Evolutionary conservation across 2,329 filamentous ascomycete genomes (phyloP), one percentile per base, ranked within the genome.

Genomic region (Beauveria pseudobassiana): DNA sequence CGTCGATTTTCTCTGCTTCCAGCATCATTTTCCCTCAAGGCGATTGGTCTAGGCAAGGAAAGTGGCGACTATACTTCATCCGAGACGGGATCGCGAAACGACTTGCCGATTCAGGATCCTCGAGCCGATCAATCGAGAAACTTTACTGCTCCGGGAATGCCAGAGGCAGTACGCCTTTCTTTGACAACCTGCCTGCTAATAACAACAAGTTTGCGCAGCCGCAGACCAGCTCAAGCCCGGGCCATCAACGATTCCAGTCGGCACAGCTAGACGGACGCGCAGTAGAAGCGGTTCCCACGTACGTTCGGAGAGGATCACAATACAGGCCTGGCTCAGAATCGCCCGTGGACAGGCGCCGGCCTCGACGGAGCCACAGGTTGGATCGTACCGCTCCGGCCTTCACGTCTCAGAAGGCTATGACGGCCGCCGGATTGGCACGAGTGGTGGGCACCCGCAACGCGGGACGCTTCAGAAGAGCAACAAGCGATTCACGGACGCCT

Each of bases 401-500:
- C 67, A 73, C 3, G 76, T 77, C 8, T 76, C 76, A 0, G 80
- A 80, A 56, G 75, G 73, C 28, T 76, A 75, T 43, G 76, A 78
- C 30, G 72, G 70, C 46, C 76, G 75, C 51, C 74, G 75, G 53
- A 66, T 75, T 5, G 71, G 71, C 46, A 76, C 67, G 60, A 70
- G 69, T 46, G 63, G 68, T n/a, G 64, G 64, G 55, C 73, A 70
- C 68, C 75, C 72, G 68, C 77, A 68, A 63, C 80, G 71, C 16
- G 85, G 82, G 40, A 85, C 90, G 12, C 77, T 95, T 51, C 89
- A 95, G 69, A 96, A 96, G 77, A 88, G 87, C 73, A 89, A 89
- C 74, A 92, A 93, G 75, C 86, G 92, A 66, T 96, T 99, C 68
- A 87, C 85, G 1, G 92, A 97, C 69, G 91, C 90, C 2, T 97